Percentiles rank a stretch among this genome's conserved stretches.
Evolutionary conservation across 176 grass and related monocot genomes (phyloP).

Genomic region (Musa schizocarpa): DNA sequence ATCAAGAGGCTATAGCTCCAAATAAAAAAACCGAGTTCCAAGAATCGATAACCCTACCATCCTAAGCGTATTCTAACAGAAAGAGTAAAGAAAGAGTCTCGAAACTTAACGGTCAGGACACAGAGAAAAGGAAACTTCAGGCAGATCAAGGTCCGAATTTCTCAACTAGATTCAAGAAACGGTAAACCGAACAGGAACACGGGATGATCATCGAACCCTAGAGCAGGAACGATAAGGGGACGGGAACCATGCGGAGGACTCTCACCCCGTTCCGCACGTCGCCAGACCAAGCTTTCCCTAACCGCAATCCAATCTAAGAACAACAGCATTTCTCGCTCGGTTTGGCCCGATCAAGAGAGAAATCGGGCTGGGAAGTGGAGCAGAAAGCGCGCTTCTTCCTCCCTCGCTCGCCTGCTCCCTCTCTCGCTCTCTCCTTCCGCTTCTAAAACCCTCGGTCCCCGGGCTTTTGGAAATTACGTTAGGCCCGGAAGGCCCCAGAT

Average conservation of each 20-base stretch:
- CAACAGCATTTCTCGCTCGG: neutral
- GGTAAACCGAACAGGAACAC: neutral
- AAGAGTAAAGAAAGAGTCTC: neutral
- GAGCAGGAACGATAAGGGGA: neutral
- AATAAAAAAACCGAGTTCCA: neutral
- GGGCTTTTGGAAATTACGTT: neutral
- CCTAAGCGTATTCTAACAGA: neutral
- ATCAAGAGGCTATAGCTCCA: neutral
- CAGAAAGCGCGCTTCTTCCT: neutral
- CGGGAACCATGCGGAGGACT: neutral
- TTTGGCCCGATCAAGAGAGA: neutral
- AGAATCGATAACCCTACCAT: neutral
- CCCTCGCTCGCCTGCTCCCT: neutral
- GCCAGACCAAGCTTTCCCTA: neutral
- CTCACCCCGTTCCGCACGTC: neutral
- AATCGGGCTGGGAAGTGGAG: neutral
- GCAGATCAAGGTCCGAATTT: neutral
- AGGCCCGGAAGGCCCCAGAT: neutral
- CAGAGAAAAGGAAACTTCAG: neutral
- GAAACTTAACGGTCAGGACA: too few species aligned
- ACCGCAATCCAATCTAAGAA: neutral
- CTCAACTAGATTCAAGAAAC: neutral
- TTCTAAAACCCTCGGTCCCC: slow-evolving; percentile 21
- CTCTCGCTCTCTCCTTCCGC: neutral
- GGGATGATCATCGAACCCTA: neutral